Base-by-base conservation (phyloP, 495 filamentous ascomycete species). In the Geoglossum glabrum region DNA sequence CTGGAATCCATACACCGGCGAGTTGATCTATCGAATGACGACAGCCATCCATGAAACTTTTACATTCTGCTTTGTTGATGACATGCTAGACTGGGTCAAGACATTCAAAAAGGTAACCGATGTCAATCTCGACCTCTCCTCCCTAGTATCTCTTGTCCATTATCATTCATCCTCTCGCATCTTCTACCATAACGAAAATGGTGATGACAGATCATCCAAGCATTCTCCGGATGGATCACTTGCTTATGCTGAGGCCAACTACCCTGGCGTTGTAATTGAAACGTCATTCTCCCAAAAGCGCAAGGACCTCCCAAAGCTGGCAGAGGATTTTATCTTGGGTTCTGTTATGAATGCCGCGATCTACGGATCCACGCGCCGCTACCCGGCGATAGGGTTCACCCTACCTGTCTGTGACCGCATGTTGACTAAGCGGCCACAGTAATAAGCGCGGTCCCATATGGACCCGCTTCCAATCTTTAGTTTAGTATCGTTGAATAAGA, bases 251-350 rank as follows among this genome's bases (percentile, higher is more conserved):
- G 36, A 63, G 23, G 60, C 67, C 50, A 55, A 52, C 47, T 68
- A 60, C 58, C 66, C 63, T 19, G 63, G 67, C 31, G 63, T 70
- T n/a, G 59, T 69, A 19, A 62, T 69, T 34, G 67, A 71, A 62
- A 61, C 68, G 23, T 68, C 67, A 57, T 69, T 69, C 62, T 67
- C 64, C 28, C 64, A 68, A 61, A 69, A 67, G 58, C 56, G 51
- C 46, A 66, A 68, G 57, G 54, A 36, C 52, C 55, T 67, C 57
- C 17, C 54, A 19, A 57, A 61, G 62, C 60, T 71, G 43, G 67
- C 64, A 21, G 64, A 65, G 59, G 64, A 69, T 34, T 69, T 68
- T 47, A 64, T 69, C 51, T 56, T 68, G 25, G 58, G 63, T 54
- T 63, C 64, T 25, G 43, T n/a, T n/a, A n/a, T n/a, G n/a, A n/a